Percentiles rank a stretch among this genome's conserved stretches.
phyloP scores from a whole-genome alignment of 148 eudicot genomes.

The Camellia lanceoleosa region DNA sequence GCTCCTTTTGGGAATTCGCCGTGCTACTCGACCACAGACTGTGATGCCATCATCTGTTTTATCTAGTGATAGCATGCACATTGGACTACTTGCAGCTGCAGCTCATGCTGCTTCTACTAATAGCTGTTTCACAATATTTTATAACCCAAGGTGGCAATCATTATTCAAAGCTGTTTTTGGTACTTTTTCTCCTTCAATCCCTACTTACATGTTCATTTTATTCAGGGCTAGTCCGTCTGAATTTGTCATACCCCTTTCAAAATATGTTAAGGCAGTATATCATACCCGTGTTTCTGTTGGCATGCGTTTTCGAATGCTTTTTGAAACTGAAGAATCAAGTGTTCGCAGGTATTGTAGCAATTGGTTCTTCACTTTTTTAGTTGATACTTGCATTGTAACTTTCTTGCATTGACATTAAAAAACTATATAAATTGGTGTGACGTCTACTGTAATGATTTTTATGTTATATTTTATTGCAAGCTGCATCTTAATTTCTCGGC shows the following conservation, averaged over 20 bases:
- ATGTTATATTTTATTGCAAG: neutral
- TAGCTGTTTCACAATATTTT: conserved; percentile 92
- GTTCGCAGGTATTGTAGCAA: conserved; percentile 68
- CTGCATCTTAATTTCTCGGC: neutral
- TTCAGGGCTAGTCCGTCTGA: conserved; percentile 96
- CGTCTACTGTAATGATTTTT: neutral
- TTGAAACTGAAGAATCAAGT: conserved; percentile 99
- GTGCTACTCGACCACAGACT: conserved; percentile 88
- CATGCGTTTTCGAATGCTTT: conserved; percentile 98
- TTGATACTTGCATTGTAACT: neutral
- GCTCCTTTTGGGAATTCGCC: conserved; percentile 94
- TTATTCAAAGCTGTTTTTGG: conserved; percentile 2
- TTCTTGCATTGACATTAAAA: neutral
- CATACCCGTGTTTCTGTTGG: conserved; percentile 99
- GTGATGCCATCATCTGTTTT: conserved; percentile 99
- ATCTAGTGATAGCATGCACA: conserved; percentile 99
- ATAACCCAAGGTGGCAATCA: conserved; percentile 72
- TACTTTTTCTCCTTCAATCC: conserved; percentile 4
- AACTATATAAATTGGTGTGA: neutral
- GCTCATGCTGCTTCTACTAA: conserved; percentile 99
- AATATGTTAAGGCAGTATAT: conserved; percentile 89
- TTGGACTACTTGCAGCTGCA: conserved; percentile 97
- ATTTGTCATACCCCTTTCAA: conserved; percentile 86
- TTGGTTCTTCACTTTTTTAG: neutral
- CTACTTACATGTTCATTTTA: conserved; percentile 22